Evolutionary conservation across 768 basidiomycete species (phyloP).

Genomic region (Pleurotus salmoneostramineus): DNA sequence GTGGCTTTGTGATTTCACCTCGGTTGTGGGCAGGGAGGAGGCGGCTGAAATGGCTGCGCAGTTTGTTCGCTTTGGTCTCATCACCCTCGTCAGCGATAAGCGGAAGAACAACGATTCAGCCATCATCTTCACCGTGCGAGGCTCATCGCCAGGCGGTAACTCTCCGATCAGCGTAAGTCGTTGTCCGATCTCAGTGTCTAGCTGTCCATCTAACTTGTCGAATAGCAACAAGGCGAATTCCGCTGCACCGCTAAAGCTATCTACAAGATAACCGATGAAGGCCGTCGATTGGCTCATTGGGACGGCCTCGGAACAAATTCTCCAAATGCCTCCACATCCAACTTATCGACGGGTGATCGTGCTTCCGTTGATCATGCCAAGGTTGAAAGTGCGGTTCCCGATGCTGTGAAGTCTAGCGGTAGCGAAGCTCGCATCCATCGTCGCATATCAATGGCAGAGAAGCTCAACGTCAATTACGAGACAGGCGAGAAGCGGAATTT

Average conservation of each 20-base stretch:
- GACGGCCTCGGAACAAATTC: conserved; percentile 55
- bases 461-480: conserved; percentile 53
- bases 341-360: conserved; percentile 49
- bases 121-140: conserved; percentile 89
- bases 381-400: conserved; percentile 19
- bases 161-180: conserved; percentile 68
- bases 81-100: conserved; percentile 86
- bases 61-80: conserved; percentile 92
- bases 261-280: conserved; percentile 93
- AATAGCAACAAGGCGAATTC: conserved; percentile 91
- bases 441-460: conserved; percentile 75
- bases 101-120: conserved; percentile 89
- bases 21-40: conserved; percentile 93
- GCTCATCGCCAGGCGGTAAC: conserved; percentile 70
- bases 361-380: conserved; percentile 52
- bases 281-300: conserved; percentile 84
- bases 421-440: conserved; percentile 66
- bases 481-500: conserved; percentile 49
- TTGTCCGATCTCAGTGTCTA: conserved; percentile 8
- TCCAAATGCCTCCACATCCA: conserved; percentile 62
- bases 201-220: conserved; percentile 12
- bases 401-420: conserved; percentile 28
- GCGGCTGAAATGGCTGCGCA: conserved; percentile 98
- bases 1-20: conserved; percentile 98
- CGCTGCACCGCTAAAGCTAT: conserved; percentile 93